Evolutionary conservation across 2,329 filamentous ascomycete species (phyloP).

Genomic region (Cephalotrichum gorgonifer): DNA sequence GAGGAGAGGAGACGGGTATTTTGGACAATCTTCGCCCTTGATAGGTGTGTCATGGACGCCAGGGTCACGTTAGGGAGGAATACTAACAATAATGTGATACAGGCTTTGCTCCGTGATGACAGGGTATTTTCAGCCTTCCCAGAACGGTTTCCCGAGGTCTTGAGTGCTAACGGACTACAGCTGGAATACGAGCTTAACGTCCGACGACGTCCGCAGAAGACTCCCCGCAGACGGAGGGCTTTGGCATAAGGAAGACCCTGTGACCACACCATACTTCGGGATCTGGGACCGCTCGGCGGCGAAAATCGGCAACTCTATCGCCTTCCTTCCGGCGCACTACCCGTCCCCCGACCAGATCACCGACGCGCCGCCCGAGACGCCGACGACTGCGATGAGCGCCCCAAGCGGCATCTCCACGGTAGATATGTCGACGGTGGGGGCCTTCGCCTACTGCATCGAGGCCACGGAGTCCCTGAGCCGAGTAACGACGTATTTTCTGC

Average conservation of each 20-base stretch:
- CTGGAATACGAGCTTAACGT: conserved; percentile 22
- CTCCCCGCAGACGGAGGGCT: conserved; percentile 25
- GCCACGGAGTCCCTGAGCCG: conserved; percentile 34
- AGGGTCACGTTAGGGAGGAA: neutral
- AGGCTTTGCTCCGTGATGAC: neutral
- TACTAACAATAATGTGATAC: neutral
- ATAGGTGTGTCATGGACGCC: conserved; percentile 14
- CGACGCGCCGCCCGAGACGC: conserved; percentile 8
- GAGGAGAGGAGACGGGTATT: conserved; percentile 21
- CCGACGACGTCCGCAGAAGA: conserved; percentile 18
- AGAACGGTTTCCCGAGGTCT: neutral
- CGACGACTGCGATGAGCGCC: conserved; percentile 1
- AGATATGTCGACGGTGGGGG: conserved; percentile 27
- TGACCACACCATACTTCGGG: conserved; percentile 30
- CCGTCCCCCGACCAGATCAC: conserved; percentile 12
- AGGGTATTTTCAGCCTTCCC: neutral
- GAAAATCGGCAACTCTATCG: conserved; percentile 26
- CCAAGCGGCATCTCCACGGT: conserved; percentile 6
- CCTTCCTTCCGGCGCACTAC: conserved; percentile 23
- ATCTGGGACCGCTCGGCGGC: conserved; percentile 30
- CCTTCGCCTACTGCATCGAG: conserved; percentile 35
- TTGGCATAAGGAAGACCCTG: conserved; percentile 27
- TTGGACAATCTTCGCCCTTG: conserved; percentile 21
- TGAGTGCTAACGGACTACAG: conserved; percentile 6
- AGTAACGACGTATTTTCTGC: conserved; percentile 32